Conservation (phyloP, 768 basidiomycete genomes). For the Amanita inopinata region DNA sequence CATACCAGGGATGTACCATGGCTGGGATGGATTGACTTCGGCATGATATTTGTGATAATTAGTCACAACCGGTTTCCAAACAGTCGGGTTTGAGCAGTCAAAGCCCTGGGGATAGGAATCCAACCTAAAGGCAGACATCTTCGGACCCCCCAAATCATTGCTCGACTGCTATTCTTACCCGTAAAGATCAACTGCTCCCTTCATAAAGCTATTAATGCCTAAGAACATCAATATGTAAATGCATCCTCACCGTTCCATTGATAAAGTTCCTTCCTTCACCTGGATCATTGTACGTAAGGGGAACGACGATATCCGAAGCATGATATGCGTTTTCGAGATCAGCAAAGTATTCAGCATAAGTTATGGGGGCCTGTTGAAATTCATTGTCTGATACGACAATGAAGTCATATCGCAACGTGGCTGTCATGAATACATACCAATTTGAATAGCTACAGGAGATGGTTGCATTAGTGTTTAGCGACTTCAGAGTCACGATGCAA, state of each 20-base stretch:
- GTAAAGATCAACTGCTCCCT: constrained; percentile 71
- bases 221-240: background rate
- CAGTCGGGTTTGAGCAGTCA: constrained; percentile 65
- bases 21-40: constrained; percentile 38
- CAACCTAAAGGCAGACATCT: constrained; percentile 23
- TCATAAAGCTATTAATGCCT: background rate
- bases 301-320: constrained; percentile 51
- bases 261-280: constrained; percentile 50
- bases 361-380: constrained; percentile 42
- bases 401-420: background rate
- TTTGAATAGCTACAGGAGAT: constrained; percentile 22
- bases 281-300: constrained; percentile 69
- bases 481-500: background rate
- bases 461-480: background rate
- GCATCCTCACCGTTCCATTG: constrained; percentile 48
- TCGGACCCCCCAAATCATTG: no score
- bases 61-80: constrained; percentile 55
- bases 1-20: constrained; percentile 63
- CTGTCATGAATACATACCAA: constrained; percentile 13
- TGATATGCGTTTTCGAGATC: constrained; percentile 50
- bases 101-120: constrained; percentile 75
- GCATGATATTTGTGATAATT: constrained; percentile 60
- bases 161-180: no score
- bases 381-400: constrained; percentile 53
- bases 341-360: constrained; percentile 47